These are phyloP conservation scores for Globisporangium megalacanthum DNA, from an alignment of 352 stramenopile genomes.

Conservation along the genomic window DNA sequence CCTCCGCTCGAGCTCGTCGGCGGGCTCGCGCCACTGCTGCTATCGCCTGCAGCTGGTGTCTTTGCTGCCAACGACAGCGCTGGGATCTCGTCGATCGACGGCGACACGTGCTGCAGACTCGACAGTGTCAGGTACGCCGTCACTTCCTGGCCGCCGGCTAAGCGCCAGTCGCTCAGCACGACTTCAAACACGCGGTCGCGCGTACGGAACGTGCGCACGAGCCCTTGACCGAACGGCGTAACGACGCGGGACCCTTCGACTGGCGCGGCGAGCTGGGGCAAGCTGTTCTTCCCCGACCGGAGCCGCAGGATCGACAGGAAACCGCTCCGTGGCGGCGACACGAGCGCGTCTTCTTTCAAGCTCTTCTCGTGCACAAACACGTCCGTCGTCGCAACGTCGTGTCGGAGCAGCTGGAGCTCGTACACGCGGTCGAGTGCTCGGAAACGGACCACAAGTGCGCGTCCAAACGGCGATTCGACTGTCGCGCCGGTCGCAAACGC, in stretches of 20 bases:
- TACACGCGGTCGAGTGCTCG: constrained; percentile 60
- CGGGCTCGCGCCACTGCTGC: constrained; percentile 4
- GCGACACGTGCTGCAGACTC: constrained; percentile 25
- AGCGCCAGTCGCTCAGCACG: constrained; percentile 44
- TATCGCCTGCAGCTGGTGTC: neutral
- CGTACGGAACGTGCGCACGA: constrained; percentile 40
- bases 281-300: constrained; percentile 13
- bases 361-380: constrained; percentile 57
- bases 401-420: constrained; percentile 53
- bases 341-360: constrained; percentile 25
- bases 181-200: constrained; percentile 44
- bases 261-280: constrained; percentile 9
- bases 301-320: constrained; percentile 66
- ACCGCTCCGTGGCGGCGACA: constrained; percentile 47
- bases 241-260: constrained; percentile 32
- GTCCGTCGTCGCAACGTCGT: constrained; percentile 23
- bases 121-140: constrained; percentile 49
- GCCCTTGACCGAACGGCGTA: constrained; percentile 57
- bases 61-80: constrained; percentile 24
- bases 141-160: constrained; percentile 31
- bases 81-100: constrained; percentile 29
- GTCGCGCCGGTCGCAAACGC: constrained; percentile 44
- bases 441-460: constrained; percentile 61
- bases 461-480: constrained; percentile 75
- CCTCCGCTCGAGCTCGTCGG: constrained; percentile 31